These are phyloP conservation scores for Quercus suber DNA, from an alignment of 306 rosid species.

Conservation along the genomic window DNA sequence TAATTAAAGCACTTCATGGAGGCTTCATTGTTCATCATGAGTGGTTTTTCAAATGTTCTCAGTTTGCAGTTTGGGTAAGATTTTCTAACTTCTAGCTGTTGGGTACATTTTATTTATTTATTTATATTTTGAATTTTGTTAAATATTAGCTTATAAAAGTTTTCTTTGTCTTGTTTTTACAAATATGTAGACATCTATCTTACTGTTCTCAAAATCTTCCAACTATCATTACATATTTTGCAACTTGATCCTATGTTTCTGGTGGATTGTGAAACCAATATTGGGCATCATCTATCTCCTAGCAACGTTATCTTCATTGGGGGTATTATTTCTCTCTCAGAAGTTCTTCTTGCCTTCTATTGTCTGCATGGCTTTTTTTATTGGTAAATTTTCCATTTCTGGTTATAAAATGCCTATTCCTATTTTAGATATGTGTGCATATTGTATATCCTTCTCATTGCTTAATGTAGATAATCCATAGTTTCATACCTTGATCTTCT, in stretches of 20 bases:
- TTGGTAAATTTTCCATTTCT: constrained; percentile 19
- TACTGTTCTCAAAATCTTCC: constrained; percentile 53
- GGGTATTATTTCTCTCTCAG: constrained; percentile 39
- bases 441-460: not conserved
- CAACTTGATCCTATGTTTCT: constrained; percentile 51
- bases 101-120: not conserved
- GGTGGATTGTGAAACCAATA: constrained; percentile 78
- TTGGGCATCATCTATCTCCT: constrained; percentile 47
- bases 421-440: not conserved
- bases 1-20: constrained; percentile 42
- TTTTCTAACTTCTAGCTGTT: constrained; percentile 10
- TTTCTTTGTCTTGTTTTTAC: constrained; percentile 15
- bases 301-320: constrained; percentile 38
- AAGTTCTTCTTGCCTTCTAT: constrained; percentile 5
- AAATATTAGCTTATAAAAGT: not conserved
- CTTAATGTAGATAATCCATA: not conserved
- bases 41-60: constrained; percentile 71
- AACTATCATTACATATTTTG: constrained; percentile 37
- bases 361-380: not conserved
- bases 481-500: not conserved
- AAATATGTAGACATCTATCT: constrained; percentile 49
- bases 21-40: constrained; percentile 45
- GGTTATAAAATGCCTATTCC: not conserved
- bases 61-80: constrained; percentile 80
- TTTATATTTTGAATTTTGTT: not conserved